Base-by-base conservation (phyloP, 2,329 filamentous ascomycete genomes). In the Coniochaeta pulveracea region DNA sequence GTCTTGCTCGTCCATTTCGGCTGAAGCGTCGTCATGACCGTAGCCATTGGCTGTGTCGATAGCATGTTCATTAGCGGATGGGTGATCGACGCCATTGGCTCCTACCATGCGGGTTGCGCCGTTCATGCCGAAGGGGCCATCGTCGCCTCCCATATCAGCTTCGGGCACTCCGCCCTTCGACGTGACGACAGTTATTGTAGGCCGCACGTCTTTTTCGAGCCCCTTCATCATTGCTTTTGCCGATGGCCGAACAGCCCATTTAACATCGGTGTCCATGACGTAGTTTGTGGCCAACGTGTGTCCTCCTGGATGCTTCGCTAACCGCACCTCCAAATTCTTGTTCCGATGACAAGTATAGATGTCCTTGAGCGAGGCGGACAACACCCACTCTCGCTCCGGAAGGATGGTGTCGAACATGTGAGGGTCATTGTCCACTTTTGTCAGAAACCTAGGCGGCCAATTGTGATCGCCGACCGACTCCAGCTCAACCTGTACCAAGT, bases 371-470 rank as follows among this genome's bases (percentile, higher is more conserved):
- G n/a, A n/a, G n/a, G n/a, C n/a, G n/a, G n/a, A n/a, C n/a, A n/a
- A n/a, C n/a, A n/a, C n/a, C n/a, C n/a, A n/a, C n/a, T n/a, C n/a
- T n/a, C n/a, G n/a, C n/a, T n/a, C n/a, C n/a, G n/a, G n/a, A n/a
- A n/a, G n/a, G n/a, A n/a, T n/a, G n/a, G n/a, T 41, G 7, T 43
- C 38, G 18, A 47, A 46, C 4, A 45, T 33, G 8, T 53, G 22
- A 8, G 9, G 47, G 26, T 43, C 43, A 17, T 41, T 41, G 26
- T 50, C 43, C 18, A 44, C 37, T 17, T 46, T 43, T 5, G 58
- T 35, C 6, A 64, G 43, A 16, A 64, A 59, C 10, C 63, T 46
- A 0, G 71, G 71, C 4, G 71, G 71, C 71, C 71, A 76, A 23
- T 54, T 54, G 9, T 55, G 51, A 34, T 62, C 59, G 27, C 61